Percentiles rank a stretch among this genome's conserved stretches.
Conservation (phyloP, 768 basidiomycete genomes). For the Dentipellis fragilis region DNA sequence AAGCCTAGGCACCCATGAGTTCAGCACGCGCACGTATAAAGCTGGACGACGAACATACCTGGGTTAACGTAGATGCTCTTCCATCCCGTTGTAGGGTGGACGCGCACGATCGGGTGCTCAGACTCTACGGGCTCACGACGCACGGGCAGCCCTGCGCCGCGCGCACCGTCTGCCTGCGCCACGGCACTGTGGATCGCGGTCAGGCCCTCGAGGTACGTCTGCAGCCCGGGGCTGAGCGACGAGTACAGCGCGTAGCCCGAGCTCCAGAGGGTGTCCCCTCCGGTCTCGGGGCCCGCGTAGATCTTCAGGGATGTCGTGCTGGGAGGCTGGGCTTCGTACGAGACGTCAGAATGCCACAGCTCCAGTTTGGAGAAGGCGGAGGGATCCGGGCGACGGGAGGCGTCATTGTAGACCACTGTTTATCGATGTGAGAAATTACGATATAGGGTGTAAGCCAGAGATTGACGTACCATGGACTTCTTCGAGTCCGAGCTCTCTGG, state of each 20-base stretch:
- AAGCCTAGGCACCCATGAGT: slow-evolving; percentile 38
- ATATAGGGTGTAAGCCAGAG: background rate
- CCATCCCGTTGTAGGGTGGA: slow-evolving; percentile 78
- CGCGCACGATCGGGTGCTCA: slow-evolving; percentile 73
- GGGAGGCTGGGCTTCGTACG: slow-evolving; percentile 58
- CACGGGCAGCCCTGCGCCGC: slow-evolving; percentile 59
- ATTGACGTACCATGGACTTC: slow-evolving; percentile 55
- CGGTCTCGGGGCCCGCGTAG: slow-evolving; percentile 49
- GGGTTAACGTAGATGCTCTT: slow-evolving; percentile 80
- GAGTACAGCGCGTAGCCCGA: slow-evolving; percentile 83
- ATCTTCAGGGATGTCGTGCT: slow-evolving; percentile 69
- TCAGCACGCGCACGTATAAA: background rate
- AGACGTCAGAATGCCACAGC: slow-evolving; percentile 77
- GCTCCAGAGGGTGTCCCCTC: slow-evolving; percentile 72
- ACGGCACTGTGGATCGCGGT: slow-evolving; percentile 68
- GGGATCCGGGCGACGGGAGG: slow-evolving; percentile 50
- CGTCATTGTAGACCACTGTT: slow-evolving; percentile 63
- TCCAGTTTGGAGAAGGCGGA: slow-evolving; percentile 63
- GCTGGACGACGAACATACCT: slow-evolving; percentile 26
- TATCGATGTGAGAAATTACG: slow-evolving; percentile 1
- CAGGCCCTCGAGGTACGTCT: slow-evolving; percentile 67
- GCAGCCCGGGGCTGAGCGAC: slow-evolving; percentile 63
- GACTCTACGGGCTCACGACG: slow-evolving; percentile 61
- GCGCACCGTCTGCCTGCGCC: slow-evolving; percentile 67
- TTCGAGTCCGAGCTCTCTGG: slow-evolving; percentile 57